Conservation (phyloP, 2,329 filamentous ascomycete genomes). For the Curvularia eragrostidis region DNA sequence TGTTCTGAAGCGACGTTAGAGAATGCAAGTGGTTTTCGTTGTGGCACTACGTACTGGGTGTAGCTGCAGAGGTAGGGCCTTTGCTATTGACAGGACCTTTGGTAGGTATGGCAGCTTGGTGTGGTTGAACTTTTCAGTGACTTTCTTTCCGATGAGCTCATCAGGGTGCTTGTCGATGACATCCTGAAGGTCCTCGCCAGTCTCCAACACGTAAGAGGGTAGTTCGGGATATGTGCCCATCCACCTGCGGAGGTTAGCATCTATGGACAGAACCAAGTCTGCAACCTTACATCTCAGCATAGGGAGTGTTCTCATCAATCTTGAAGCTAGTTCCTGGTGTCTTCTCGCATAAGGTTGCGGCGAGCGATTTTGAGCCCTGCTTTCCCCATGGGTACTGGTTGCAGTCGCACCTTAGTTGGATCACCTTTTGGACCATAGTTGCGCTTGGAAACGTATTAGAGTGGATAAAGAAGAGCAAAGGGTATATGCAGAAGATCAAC, state of each 20-base stretch:
- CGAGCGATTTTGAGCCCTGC: conserved; percentile 68
- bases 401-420: conserved; percentile 62
- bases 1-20: conserved; percentile 55
- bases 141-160: conserved; percentile 67
- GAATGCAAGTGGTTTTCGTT: neutral
- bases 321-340: conserved; percentile 69
- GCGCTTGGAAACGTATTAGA: neutral
- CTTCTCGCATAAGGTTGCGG: conserved; percentile 69
- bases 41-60: conserved; percentile 60
- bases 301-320: conserved; percentile 68
- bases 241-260: conserved; percentile 56
- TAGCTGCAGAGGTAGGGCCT: conserved; percentile 76
- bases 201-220: conserved; percentile 68
- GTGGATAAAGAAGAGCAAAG: neutral
- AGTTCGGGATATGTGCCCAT: conserved; percentile 78
- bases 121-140: conserved; percentile 66
- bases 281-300: conserved; percentile 62
- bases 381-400: conserved; percentile 76
- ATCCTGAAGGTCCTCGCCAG: conserved; percentile 68
- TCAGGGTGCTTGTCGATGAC: conserved; percentile 68
- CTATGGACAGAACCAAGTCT: neutral
- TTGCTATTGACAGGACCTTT: conserved; percentile 77
- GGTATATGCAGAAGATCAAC: neutral
- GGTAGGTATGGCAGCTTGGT: conserved; percentile 74
- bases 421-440: conserved; percentile 58